These are phyloP conservation scores for Physcomitrium patens DNA, from an alignment of 225 moss, liverwort and hornwort species.

Conservation along the genomic window DNA sequence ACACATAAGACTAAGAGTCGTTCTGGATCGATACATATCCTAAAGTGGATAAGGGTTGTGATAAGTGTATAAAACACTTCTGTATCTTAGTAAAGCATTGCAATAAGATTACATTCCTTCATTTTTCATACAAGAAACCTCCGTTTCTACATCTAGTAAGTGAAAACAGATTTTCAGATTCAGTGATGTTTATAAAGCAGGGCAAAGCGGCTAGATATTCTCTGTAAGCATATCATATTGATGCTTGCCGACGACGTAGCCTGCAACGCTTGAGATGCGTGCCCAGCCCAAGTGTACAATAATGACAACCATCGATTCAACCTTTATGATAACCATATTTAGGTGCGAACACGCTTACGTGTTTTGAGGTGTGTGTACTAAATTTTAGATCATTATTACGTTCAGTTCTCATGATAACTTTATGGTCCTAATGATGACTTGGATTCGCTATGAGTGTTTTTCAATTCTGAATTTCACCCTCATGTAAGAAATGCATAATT, in stretches of 20 bases:
- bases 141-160: too few relatives aligned
- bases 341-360: conserved; percentile 49
- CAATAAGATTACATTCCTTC: too few relatives aligned
- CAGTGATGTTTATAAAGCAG: conserved; percentile 70
- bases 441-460: conserved; percentile 11
- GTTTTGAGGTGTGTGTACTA: conserved; percentile 1
- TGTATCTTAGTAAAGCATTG: too few relatives aligned
- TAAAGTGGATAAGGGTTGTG: too few relatives aligned
- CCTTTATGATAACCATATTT: conserved; percentile 93
- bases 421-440: conserved; percentile 4
- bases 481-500: background rate
- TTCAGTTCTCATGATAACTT: background rate
- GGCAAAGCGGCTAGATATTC: conserved; percentile 92
- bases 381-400: background rate
- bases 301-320: conserved; percentile 95
- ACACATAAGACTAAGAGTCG: too few relatives aligned
- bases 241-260: conserved; percentile 98
- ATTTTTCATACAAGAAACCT: too few relatives aligned
- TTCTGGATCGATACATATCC: too few relatives aligned
- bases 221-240: conserved; percentile 93
- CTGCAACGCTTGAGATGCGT: conserved; percentile 86
- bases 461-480: conserved; percentile 10
- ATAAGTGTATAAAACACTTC: too few relatives aligned
- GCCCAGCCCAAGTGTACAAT: conserved; percentile 94
- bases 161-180: conserved; percentile 35